Conservation (phyloP, 495 filamentous ascomycete species). For the Trichoderma orchidacearum region DNA sequence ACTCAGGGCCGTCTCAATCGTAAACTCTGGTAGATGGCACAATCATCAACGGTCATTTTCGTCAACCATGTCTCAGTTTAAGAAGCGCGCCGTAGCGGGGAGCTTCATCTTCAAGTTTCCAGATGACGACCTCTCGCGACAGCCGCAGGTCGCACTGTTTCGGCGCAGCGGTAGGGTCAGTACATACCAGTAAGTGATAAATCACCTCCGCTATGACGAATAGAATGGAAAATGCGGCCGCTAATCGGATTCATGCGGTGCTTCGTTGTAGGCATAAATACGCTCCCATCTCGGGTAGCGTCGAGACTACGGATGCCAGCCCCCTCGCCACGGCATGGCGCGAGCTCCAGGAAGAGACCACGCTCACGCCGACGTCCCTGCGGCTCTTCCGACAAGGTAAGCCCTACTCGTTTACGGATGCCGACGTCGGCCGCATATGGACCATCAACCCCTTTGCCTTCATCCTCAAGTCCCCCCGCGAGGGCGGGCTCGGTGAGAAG, state of each 20-base stretch:
- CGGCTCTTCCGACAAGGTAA: conserved; percentile 42
- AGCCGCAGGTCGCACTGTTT: conserved; percentile 41
- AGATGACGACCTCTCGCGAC: conserved; percentile 8
- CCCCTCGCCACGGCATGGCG: conserved; percentile 44
- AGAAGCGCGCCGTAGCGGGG: conserved; percentile 37
- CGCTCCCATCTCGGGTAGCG: conserved; percentile 47
- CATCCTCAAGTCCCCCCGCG: conserved; percentile 24
- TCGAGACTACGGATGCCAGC: conserved; percentile 34
- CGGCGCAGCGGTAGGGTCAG: conserved; percentile 40
- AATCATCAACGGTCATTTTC: no score
- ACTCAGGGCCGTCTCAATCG: neutral
- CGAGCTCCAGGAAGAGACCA: conserved; percentile 50
- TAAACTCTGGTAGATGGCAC: no score
- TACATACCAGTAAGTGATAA: conserved; percentile 34
- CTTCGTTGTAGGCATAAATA: conserved; percentile 29
- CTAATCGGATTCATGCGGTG: neutral
- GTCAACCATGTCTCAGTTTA: neutral
- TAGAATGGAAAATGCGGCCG: no score
- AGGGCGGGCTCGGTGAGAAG: conserved; percentile 20
- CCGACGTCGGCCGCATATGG: conserved; percentile 40
- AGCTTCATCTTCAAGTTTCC: conserved; percentile 39
- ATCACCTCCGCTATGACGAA: neutral
- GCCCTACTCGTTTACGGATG: conserved; percentile 41
- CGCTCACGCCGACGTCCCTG: conserved; percentile 29
- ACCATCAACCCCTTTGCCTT: conserved; percentile 51